These are phyloP conservation scores for Euphorbia tirucalli DNA, from an alignment of 345 rosid genomes.

Conservation along the genomic window DNA sequence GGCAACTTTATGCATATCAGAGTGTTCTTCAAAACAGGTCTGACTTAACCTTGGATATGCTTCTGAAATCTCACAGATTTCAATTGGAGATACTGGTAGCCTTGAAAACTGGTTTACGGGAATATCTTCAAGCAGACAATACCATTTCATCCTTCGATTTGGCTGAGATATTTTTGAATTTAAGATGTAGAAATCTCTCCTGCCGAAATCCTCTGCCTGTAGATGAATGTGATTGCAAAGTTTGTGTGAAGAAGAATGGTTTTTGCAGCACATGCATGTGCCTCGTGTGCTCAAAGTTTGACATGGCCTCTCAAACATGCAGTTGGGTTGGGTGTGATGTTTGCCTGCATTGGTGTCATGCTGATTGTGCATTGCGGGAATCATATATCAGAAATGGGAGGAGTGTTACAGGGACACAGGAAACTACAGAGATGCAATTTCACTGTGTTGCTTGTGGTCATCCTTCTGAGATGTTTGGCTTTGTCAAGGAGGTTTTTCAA, in stretches of 20 bases:
- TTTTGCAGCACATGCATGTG: slow-evolving; percentile 98
- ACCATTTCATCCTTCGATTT: slow-evolving; percentile 58
- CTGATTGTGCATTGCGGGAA: slow-evolving; percentile 81
- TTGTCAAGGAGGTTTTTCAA: slow-evolving; percentile 91
- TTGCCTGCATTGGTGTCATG: slow-evolving; percentile 98
- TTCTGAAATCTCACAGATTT: slow-evolving; percentile 58
- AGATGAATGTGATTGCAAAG: slow-evolving; percentile 93
- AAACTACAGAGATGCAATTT: slow-evolving; percentile 78
- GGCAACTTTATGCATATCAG: slow-evolving; percentile 47
- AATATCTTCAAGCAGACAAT: slow-evolving; percentile 59
- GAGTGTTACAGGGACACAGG: slow-evolving; percentile 52
- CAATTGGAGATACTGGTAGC: slow-evolving; percentile 90
- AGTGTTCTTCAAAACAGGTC: slow-evolving; percentile 59
- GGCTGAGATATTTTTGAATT: slow-evolving; percentile 82
- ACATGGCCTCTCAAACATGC: slow-evolving; percentile 91
- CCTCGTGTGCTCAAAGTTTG: slow-evolving; percentile 87
- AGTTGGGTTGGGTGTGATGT: slow-evolving; percentile 99
- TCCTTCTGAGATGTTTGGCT: slow-evolving; percentile 99
- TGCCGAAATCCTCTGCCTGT: slow-evolving; percentile 74
- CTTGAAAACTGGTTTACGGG: slow-evolving; percentile 62
- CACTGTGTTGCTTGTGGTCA: slow-evolving; percentile 92
- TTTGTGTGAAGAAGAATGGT: slow-evolving; percentile 77
- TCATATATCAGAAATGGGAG: slow-evolving; percentile 75
- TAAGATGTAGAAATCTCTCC: slow-evolving; percentile 72
- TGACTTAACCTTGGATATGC: slow-evolving; percentile 58